A percentile compares a stretch with the other conserved stretches of the same genome.
phyloP scores from a whole-genome alignment of 768 basidiomycete genomes.

The Collybia sordida region DNA sequence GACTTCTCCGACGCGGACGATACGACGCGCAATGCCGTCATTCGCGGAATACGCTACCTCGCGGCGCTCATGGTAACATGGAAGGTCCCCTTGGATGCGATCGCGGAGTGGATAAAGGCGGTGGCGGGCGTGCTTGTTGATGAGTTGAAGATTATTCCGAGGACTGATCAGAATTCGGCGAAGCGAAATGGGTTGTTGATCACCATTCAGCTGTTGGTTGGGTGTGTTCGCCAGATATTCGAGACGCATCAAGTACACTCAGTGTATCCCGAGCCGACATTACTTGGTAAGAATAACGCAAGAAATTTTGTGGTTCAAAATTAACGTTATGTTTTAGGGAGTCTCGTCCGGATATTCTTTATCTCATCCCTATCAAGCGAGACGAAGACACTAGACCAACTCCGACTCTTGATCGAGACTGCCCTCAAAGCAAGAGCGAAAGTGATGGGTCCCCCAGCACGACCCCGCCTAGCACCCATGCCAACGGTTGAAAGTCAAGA shows the following conservation, averaged over 20 bases:
- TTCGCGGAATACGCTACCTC: conserved; percentile 75
- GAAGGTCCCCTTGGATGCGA: conserved; percentile 44
- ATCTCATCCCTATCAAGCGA: conserved; percentile 28
- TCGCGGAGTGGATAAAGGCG: conserved; percentile 64
- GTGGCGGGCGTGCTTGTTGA: conserved; percentile 53
- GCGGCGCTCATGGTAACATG: conserved; percentile 60
- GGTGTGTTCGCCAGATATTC: conserved; percentile 51
- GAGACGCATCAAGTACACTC: conserved; percentile 30
- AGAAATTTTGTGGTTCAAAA: too few relatives aligned
- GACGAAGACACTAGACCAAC: conserved; percentile 53
- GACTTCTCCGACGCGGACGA: conserved; percentile 64
- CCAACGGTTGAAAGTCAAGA: conserved; percentile 51
- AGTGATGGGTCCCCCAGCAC: conserved; percentile 45
- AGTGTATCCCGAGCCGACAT: conserved; percentile 61
- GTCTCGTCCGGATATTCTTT: background rate
- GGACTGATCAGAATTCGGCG: conserved; percentile 9
- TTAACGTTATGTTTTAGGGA: background rate
- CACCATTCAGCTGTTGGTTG: conserved; percentile 12
- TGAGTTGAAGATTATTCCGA: conserved; percentile 45
- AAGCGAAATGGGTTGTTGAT: background rate
- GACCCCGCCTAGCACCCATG: conserved; percentile 22
- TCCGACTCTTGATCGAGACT: conserved; percentile 48
- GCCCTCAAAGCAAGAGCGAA: conserved; percentile 59
- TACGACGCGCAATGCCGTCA: conserved; percentile 63
- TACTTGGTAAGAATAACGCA: conserved; percentile 26